phyloP scores from a whole-genome alignment of 2,329 filamentous ascomycete species.

The Mariannaea elegans region DNA sequence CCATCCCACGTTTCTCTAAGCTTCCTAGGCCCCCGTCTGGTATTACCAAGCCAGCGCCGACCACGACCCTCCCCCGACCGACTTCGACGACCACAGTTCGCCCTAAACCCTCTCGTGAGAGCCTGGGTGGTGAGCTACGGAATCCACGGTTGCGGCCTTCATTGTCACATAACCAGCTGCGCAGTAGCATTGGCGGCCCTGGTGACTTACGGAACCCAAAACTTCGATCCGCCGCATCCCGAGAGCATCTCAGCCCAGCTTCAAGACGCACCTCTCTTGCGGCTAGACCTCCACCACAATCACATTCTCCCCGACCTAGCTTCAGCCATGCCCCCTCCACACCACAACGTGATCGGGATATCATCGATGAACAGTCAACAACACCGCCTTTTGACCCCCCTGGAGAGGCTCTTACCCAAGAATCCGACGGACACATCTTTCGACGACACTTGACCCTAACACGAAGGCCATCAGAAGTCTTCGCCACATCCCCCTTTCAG shows the following conservation, averaged over 20 bases:
- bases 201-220: conserved; percentile 50
- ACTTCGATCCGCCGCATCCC: conserved; percentile 50
- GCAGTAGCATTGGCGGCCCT: conserved; percentile 29
- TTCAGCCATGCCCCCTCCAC: conserved; percentile 31
- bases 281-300: conserved; percentile 27
- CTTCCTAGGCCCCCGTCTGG: conserved; percentile 47
- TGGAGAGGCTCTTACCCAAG: conserved; percentile 29
- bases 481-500: conserved; percentile 36
- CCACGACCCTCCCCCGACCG: conserved; percentile 34
- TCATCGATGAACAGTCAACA: conserved; percentile 37
- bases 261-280: conserved; percentile 34
- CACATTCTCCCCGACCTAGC: conserved; percentile 28
- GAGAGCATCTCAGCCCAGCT: conserved; percentile 48
- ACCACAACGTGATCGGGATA: conserved; percentile 28
- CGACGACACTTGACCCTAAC: conserved; percentile 43
- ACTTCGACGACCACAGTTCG: conserved; percentile 39
- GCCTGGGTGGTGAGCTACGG: conserved; percentile 44
- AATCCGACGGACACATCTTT: conserved; percentile 36
- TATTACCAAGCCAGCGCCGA: conserved; percentile 43
- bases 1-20: conserved; percentile 50
- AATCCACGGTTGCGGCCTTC: conserved; percentile 52
- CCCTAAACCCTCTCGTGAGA: conserved; percentile 42
- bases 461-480: conserved; percentile 42
- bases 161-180: conserved; percentile 52
- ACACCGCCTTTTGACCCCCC: conserved; percentile 37